Percentiles rank a stretch among this genome's conserved stretches.
Evolutionary conservation across 139 green algal genomes (phyloP).

Genomic region (Tetraselmis chui): DNA sequence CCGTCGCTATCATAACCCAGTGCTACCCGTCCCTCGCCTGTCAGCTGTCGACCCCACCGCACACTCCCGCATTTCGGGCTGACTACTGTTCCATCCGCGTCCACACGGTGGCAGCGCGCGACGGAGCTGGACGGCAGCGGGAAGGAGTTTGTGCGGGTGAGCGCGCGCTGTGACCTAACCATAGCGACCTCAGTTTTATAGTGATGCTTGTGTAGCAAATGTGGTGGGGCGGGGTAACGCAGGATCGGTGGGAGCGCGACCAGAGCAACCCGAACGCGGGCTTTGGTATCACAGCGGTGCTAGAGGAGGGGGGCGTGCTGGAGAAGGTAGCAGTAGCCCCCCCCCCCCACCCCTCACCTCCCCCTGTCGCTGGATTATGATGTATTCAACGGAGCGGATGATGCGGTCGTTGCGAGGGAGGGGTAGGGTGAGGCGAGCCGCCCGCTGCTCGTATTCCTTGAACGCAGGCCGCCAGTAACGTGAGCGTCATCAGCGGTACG

Average conservation of each 20-base stretch:
- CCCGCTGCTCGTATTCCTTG: too few species aligned
- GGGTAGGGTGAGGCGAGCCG: conserved; percentile 11
- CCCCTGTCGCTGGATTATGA: too few species aligned
- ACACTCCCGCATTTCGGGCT: not conserved
- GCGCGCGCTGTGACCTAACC: not conserved
- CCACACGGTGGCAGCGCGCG: conserved; percentile 5
- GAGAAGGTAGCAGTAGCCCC: too few species aligned
- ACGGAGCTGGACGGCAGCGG: conserved; percentile 56
- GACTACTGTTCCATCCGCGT: too few species aligned
- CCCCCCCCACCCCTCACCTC: too few species aligned
- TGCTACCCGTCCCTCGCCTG: not conserved
- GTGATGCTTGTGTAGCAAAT: too few species aligned
- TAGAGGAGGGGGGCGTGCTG: conserved; percentile 81
- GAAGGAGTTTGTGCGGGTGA: conserved; percentile 24
- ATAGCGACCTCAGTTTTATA: too few species aligned
- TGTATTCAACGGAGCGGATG: too few species aligned
- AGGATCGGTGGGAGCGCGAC: conserved; percentile 53
- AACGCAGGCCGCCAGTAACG: conserved; percentile 65
- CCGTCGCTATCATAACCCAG: too few species aligned
- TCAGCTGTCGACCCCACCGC: not conserved
- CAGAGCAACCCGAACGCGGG: conserved; percentile 42
- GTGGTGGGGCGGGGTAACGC: not conserved
- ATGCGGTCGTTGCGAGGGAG: conserved; percentile 22
- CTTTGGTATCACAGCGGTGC: conserved; percentile 85
- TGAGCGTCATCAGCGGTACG: conserved; percentile 60